These are phyloP conservation scores for Phaeomoniella chlamydospora DNA, from an alignment of 2,329 filamentous ascomycete genomes.

Conservation along the genomic window DNA sequence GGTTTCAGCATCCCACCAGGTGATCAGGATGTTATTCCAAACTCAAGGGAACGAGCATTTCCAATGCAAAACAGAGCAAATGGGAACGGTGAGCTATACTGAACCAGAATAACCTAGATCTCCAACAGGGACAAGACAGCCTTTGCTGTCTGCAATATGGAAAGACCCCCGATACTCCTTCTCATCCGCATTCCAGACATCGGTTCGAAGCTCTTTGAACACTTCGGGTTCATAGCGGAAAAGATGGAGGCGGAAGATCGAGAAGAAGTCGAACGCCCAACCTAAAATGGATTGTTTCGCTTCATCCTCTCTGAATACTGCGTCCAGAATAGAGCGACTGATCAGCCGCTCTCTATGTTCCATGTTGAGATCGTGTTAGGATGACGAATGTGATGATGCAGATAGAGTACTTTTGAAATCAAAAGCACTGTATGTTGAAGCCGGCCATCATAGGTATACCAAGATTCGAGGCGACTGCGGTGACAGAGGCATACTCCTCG, in stretches of 20 bases:
- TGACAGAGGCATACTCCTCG: too few relatives aligned
- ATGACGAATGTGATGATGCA: too few relatives aligned
- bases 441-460: too few relatives aligned
- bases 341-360: neutral
- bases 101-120: constrained; percentile 64
- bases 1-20: too few relatives aligned
- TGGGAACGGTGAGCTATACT: constrained; percentile 16
- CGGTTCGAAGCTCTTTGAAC: constrained; percentile 36
- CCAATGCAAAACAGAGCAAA: constrained; percentile 2
- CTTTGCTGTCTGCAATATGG: constrained; percentile 22
- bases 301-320: neutral
- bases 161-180: constrained; percentile 42
- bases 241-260: constrained; percentile 34
- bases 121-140: constrained; percentile 40
- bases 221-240: constrained; percentile 29
- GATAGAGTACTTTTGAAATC: too few relatives aligned
- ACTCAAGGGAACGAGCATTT: constrained; percentile 1
- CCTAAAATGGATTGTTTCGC: constrained; percentile 19
- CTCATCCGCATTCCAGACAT: constrained; percentile 39
- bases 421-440: too few relatives aligned
- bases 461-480: too few relatives aligned
- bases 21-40: constrained; percentile 6
- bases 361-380: too few relatives aligned
- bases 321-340: neutral
- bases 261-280: constrained; percentile 38